Evolutionary conservation across 352 stramenopile species (phyloP).

Genomic region (Pseudoperonospora humuli): DNA sequence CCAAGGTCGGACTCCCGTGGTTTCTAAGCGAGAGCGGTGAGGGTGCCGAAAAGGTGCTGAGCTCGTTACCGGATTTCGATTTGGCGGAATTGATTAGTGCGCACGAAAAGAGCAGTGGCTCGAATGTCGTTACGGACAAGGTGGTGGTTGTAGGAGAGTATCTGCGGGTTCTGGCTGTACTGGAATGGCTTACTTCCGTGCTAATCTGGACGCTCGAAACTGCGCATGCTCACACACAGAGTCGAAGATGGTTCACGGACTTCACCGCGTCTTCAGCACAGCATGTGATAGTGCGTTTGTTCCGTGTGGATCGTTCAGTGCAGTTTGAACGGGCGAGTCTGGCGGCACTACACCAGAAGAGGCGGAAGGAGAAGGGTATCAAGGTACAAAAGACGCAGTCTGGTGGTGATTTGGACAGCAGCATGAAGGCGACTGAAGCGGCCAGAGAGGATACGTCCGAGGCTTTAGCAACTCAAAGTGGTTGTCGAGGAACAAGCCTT

Average conservation of each 20-base stretch:
- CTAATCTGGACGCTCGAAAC: conserved; percentile 75
- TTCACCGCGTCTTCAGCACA: conserved; percentile 51
- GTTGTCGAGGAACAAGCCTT: conserved; percentile 23
- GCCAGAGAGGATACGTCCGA: conserved; percentile 1
- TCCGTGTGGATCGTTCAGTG: conserved; percentile 57
- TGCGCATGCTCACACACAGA: conserved; percentile 62
- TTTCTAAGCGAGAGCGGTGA: conserved; percentile 38
- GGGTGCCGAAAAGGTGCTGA: conserved; percentile 54
- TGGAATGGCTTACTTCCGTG: conserved; percentile 76
- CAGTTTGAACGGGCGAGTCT: conserved; percentile 69
- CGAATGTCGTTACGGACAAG: conserved; percentile 21
- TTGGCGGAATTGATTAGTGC: conserved; percentile 32
- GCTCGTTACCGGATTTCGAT: conserved; percentile 48
- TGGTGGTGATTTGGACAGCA: conserved; percentile 6
- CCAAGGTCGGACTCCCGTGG: conserved; percentile 35
- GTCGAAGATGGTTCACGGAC: conserved; percentile 70
- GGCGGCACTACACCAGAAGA: conserved; percentile 43
- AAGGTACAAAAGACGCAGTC: conserved; percentile 1
- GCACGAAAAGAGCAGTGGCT: conserved; percentile 10
- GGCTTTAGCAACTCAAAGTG: background rate
- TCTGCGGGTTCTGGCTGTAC: conserved; percentile 49
- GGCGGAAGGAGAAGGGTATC: conserved; percentile 10
- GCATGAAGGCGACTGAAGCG: conserved; percentile 9
- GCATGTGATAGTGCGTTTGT: conserved; percentile 52
- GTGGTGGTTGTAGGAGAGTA: conserved; percentile 51